Evolutionary conservation across 78 protist species (phyloP), one percentile per base, ranked within the genome.

Genomic region (Diacronema lutheri): DNA sequence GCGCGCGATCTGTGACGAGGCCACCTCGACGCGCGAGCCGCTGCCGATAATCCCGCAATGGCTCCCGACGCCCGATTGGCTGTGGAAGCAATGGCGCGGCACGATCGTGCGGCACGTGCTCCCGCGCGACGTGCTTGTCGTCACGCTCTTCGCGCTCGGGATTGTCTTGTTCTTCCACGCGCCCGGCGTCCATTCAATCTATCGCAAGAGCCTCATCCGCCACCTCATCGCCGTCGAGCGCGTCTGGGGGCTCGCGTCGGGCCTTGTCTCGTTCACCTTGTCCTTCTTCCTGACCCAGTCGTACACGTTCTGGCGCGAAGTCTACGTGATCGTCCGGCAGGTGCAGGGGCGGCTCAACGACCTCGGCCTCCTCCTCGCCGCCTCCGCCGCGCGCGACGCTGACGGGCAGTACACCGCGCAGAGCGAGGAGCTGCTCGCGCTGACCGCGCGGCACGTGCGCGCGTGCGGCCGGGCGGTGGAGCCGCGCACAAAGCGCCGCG

Each of bases 291-390:
- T 71, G 31, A 12, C 79, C 26, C 79, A 71, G 57, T 0, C 37
- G 37, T 71, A 71, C 79, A 5, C n/a, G 12, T 7, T 71, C 37
- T 71, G 57, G 58, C 50, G 79, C 23, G 1, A 7, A 26, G 79
- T 71, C 26, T 71, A 71, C 79, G 20, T 35, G 19, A 0, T 6
- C 46, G 6, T 56, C 0, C 50, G 79, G 12, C 29, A 35, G 25
- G 79, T 71, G 58, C 79, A 71, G 57, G 79, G 79, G 31, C 57
- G 79, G 38, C 79, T 71, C 31, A 71, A 71, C 33, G 79, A 71
- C 79, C 1, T 71, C 35, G 79, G 79, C 23, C 57, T 71, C 14
- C 79, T 71, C n/a, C 41, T 57, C 35, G 79, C 79, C 50, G 20
- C 35, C 9, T 6, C 55, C 26, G 77, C 77, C 20, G 77, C 37